Conservation (phyloP, 805 yeast species). For the Cyberlindnera subsufficiens region DNA sequence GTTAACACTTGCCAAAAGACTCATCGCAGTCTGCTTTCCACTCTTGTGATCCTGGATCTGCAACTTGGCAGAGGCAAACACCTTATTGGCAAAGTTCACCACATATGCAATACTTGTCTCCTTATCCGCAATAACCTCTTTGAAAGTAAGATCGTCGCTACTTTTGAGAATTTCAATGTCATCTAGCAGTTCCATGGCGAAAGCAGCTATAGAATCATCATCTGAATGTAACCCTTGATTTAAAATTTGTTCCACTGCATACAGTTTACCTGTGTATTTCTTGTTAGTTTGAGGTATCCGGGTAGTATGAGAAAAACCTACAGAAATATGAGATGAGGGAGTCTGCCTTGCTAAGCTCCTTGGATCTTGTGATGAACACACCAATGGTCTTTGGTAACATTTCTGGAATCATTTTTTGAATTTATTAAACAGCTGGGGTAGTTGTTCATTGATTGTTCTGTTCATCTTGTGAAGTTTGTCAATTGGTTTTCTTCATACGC, state of each 20-base stretch:
- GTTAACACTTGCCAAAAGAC: slow-evolving; percentile 47
- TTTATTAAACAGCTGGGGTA: background rate
- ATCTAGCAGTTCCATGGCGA: slow-evolving; percentile 60
- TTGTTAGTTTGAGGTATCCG: background rate
- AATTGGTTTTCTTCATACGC: too few relatives aligned
- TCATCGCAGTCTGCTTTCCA: slow-evolving; percentile 41
- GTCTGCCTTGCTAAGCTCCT: slow-evolving; percentile 50
- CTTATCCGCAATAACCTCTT: slow-evolving; percentile 52
- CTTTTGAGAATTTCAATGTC: slow-evolving; percentile 56
- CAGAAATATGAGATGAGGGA: slow-evolving; percentile 74
- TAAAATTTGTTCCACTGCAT: slow-evolving; percentile 70
- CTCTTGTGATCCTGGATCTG: slow-evolving; percentile 40
- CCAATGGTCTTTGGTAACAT: slow-evolving; percentile 25
- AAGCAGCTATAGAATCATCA: slow-evolving; percentile 48
- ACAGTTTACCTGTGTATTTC: slow-evolving; percentile 29
- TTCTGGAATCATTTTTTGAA: slow-evolving; percentile 4
- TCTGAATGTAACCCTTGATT: slow-evolving; percentile 51
- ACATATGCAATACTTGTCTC: slow-evolving; percentile 51
- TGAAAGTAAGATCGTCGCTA: slow-evolving; percentile 29
- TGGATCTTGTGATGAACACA: slow-evolving; percentile 45
- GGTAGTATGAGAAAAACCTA: slow-evolving; percentile 21
- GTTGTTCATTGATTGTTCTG: background rate
- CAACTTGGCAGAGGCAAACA: slow-evolving; percentile 49
- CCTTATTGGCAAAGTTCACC: slow-evolving; percentile 48
- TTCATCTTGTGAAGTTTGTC: too few relatives aligned